Evolutionary conservation across 208 protist species (phyloP), one percentile per base, ranked within the genome.

Genomic region (Leishmania guyanensis): DNA sequence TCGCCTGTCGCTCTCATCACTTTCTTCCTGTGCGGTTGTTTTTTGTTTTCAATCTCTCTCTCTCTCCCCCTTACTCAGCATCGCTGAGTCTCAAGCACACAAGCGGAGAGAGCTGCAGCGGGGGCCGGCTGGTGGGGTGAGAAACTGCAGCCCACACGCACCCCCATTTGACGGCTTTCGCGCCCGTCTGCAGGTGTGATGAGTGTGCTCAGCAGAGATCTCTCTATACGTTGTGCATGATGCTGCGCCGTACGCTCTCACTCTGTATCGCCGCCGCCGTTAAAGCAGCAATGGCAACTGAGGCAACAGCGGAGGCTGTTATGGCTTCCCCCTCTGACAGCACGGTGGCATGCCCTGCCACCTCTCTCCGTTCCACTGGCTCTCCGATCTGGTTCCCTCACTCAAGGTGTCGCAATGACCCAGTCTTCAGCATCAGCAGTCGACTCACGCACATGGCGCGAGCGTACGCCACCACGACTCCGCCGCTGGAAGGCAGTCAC

Each of bases 21-120:
- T 12, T 77, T 36, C 76, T 72, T 56, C 73, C 62, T 79, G 36
- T 79, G 46, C 50, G 0, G 26, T 69, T 69, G 53, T n/a, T 64
- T 70, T 46, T 72, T 36, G 22, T 74, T 77, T 5, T 53, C 43
- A 46, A 46, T 46, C 43, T 4, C 43, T 46, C 22, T 4, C 39
- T 14, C 39, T 20, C 43, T 43, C 68, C 5, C n/a, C 16, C 56
- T 20, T 26, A 62, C 17, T 5, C 26, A 39, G 12, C 62, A 14
- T 66, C 1, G 29, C 56, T 26, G 56, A 29, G 22, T 62, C 56
- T 29, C 26, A 26, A 62, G 56, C 56, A 26, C 56, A 5, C 22
- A 62, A 62, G 56, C 43, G 43, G 43, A 46, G 43, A 46, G 43
- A 46, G 43, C 43, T 8, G 58, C 58, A 17, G 56, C 56, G 22